A percentile compares a stretch with the other conserved stretches of the same genome.
Evolutionary conservation across 257 asterid species (phyloP).

Genomic region (Hygrophila difformis): DNA sequence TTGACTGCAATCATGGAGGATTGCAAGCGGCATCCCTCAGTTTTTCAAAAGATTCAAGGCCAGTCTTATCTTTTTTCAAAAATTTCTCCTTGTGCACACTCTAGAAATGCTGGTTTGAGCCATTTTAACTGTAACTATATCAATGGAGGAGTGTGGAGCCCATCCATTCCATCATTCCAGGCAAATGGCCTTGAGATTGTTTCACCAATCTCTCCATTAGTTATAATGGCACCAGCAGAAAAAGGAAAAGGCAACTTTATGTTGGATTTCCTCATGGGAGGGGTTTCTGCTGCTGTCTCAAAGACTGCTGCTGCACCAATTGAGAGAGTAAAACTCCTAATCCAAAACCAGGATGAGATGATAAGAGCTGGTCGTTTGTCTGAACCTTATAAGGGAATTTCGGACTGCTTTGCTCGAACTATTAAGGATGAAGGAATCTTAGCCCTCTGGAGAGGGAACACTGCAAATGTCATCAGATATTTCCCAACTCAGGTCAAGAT

Average conservation of each 20-base stretch:
- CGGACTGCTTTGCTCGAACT: conserved; percentile 62
- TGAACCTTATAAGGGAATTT: conserved; percentile 65
- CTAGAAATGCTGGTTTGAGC: conserved; percentile 25
- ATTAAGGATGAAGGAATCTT: conserved; percentile 63
- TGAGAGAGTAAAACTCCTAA: conserved; percentile 71
- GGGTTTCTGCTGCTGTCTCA: conserved; percentile 75
- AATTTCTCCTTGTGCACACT: conserved; percentile 29
- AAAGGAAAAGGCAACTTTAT: conserved; percentile 41
- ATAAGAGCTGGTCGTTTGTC: conserved; percentile 61
- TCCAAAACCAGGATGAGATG: conserved; percentile 80
- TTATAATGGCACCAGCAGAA: conserved; percentile 42
- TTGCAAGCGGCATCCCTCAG: conserved; percentile 20
- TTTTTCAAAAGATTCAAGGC: conserved; percentile 32
- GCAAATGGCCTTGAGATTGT: conserved; percentile 20
- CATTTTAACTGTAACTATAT: conserved; percentile 28
- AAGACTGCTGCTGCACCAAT: conserved; percentile 77
- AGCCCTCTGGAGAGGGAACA: conserved; percentile 76
- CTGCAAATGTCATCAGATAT: conserved; percentile 65
- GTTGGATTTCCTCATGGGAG: conserved; percentile 83
- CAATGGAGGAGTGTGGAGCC: conserved; percentile 33
- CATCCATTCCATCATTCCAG: conserved; percentile 19
- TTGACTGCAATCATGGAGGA: conserved; percentile 41
- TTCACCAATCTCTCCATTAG: conserved; percentile 30
- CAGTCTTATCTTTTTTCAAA: conserved; percentile 31
- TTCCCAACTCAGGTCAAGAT: conserved; percentile 69